These are phyloP conservation scores for Leccinum obscurum DNA, from an alignment of 768 basidiomycete genomes.

Conservation along the genomic window DNA sequence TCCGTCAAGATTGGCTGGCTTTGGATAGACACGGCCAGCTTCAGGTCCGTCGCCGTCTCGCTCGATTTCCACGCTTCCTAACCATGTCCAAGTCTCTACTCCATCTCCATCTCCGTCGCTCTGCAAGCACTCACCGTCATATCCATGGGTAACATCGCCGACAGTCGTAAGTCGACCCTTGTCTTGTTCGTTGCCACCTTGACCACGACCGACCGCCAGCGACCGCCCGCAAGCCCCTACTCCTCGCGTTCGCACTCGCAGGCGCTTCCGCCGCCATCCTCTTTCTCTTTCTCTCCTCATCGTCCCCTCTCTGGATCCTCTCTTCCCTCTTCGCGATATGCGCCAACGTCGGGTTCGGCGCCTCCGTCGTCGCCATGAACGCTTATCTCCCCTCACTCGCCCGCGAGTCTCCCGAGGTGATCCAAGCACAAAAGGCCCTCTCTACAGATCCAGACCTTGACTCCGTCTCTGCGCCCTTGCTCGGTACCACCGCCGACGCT, in stretches of 20 bases:
- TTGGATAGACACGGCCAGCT: conserved; percentile 92
- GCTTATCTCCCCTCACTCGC: conserved; percentile 81
- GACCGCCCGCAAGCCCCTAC: conserved; percentile 71
- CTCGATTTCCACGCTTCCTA: not conserved
- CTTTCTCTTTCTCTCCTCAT: conserved; percentile 74
- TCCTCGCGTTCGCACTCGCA: conserved; percentile 69
- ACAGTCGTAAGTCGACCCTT: conserved; percentile 63
- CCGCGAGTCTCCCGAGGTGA: conserved; percentile 60
- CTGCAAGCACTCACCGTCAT: conserved; percentile 94
- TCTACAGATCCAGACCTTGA: conserved; percentile 17
- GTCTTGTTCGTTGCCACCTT: not conserved
- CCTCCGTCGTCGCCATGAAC: conserved; percentile 86
- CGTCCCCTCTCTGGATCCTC: conserved; percentile 67
- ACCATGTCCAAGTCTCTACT: conserved; percentile 61
- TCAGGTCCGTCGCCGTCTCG: conserved; percentile 57
- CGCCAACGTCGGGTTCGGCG: conserved; percentile 87
- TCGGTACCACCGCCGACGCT: not conserved
- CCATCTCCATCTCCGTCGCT: conserved; percentile 85
- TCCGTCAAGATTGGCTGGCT: conserved; percentile 70
- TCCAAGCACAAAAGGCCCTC: conserved; percentile 33
- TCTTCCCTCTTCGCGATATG: conserved; percentile 68
- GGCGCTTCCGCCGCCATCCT: conserved; percentile 68
- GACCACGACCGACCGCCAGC: conserved; percentile 38
- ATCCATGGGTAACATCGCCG: conserved; percentile 89
- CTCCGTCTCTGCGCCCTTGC: conserved; percentile 41